Base-by-base conservation (phyloP, 257 asterid genomes). In the Petunia secreta region DNA sequence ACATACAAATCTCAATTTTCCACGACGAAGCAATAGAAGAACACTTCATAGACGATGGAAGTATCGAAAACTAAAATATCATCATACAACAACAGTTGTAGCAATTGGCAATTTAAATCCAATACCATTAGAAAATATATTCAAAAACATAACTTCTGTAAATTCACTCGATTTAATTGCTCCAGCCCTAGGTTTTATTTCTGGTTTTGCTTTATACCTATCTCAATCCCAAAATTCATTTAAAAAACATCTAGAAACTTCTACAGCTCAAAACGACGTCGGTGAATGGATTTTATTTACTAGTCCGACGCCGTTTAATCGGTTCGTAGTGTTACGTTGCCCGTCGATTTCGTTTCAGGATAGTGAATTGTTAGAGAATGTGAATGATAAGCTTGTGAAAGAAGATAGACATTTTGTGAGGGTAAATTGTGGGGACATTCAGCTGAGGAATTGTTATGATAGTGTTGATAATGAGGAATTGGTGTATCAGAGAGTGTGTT, bases 231-330 rank as follows among this genome's bases (percentile, higher is more conserved):
- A 63, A 60, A 34, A 4, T n/a, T 78, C 25, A 3, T 46, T 16
- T 25, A 6, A 1, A 74, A 80, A 38, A 37, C 81, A 6, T 50
- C 75, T 46, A 6, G 75, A 78, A 44, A 66, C 74, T 78, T 81
- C 83, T 37, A 69, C 39, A 48, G 48, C 80, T 25, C 25, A 25
- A 25, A 25, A 25, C 7, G 87, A 82, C 34, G 73, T 91, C 16
- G 99, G 95, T 40, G 98, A 94, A 80, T 96, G 99, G 98, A 87
- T 94, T 16, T 79, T 96, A 77, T 91, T 90, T 79, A 84, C 98
- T 50, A 88, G 91, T 71, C 97, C 98, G 34, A 93, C 98, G 76
- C 98, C 99, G 66, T 96, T 96, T 77, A 96, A 96, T 85, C 92
- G 99, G 34, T 96, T 94, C 43, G 97, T 94, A 44, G 86, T 89